Evolutionary conservation across 495 filamentous ascomycete genomes (phyloP).

Genomic region (Aspergillus campestris): DNA sequence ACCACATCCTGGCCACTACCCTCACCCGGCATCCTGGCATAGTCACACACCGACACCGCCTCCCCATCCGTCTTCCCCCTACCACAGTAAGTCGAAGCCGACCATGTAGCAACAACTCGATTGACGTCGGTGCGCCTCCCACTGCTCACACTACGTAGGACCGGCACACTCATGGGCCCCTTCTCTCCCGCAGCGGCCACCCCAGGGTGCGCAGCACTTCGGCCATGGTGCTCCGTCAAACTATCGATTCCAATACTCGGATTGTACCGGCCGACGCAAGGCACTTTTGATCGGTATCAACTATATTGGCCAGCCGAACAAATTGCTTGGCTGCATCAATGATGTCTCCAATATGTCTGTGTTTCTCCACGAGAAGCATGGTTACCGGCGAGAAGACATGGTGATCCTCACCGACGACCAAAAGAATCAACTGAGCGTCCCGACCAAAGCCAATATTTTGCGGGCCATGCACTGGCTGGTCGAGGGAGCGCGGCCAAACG

Average conservation of each 20-base stretch:
- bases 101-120: no score
- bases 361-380: slow-evolving; percentile 76
- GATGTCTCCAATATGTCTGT: slow-evolving; percentile 95
- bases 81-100: slow-evolving; percentile 8
- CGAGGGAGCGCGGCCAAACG: slow-evolving; percentile 87
- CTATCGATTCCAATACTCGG: slow-evolving; percentile 84
- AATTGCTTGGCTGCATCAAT: slow-evolving; percentile 91
- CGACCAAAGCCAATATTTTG: slow-evolving; percentile 89
- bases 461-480: slow-evolving; percentile 98
- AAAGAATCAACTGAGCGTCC: slow-evolving; percentile 87
- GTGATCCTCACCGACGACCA: slow-evolving; percentile 96
- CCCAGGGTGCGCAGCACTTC: slow-evolving; percentile 46
- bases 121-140: not conserved
- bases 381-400: slow-evolving; percentile 95
- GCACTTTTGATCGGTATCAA: slow-evolving; percentile 96
- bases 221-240: slow-evolving; percentile 66
- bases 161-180: slow-evolving; percentile 13
- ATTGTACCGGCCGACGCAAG: slow-evolving; percentile 82
- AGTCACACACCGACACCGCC: slow-evolving; percentile 11
- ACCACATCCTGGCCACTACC: slow-evolving; percentile 4
- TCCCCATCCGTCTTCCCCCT: slow-evolving; percentile 9
- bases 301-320: slow-evolving; percentile 84
- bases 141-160: not conserved
- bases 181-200: slow-evolving; percentile 30
- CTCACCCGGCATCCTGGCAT: slow-evolving; percentile 10